Evolutionary conservation across 2,329 filamentous ascomycete species (phyloP).

Genomic region (Fusarium humuli): DNA sequence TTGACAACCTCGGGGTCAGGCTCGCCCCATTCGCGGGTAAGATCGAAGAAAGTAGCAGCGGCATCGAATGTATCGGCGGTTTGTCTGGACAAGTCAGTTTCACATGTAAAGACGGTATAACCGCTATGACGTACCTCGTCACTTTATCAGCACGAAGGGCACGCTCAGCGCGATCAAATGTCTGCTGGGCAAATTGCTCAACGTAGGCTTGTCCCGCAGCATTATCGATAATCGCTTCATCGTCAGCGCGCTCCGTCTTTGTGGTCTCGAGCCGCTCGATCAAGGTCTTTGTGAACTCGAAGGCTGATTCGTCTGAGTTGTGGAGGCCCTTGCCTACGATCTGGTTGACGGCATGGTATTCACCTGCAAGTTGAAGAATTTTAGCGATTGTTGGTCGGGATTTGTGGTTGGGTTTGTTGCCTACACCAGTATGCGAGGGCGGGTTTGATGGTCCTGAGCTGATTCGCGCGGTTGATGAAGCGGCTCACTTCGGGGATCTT

Average conservation of each 20-base stretch:
- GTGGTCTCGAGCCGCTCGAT: conserved; percentile 88
- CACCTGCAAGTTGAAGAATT: conserved; percentile 64
- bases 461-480: conserved; percentile 84
- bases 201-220: conserved; percentile 89
- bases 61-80: conserved; percentile 95
- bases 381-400: neutral
- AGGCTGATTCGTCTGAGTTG: conserved; percentile 79
- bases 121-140: conserved; percentile 69
- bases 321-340: conserved; percentile 87
- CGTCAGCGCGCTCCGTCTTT: conserved; percentile 72
- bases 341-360: conserved; percentile 93
- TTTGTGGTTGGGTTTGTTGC: conserved; percentile 39
- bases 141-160: conserved; percentile 86
- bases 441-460: conserved; percentile 86
- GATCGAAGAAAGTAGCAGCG: conserved; percentile 89
- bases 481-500: conserved; percentile 85
- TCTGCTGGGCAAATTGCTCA: conserved; percentile 92
- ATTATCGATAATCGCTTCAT: conserved; percentile 89
- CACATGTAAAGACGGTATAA: rapidly evolving
- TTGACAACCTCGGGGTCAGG: conserved; percentile 79
- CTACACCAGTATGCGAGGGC: conserved; percentile 97
- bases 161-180: conserved; percentile 85
- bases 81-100: conserved; percentile 66
- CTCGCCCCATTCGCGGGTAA: conserved; percentile 84
- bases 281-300: conserved; percentile 81